Base-by-base conservation (phyloP, 345 rosid genomes). In the Arabidopsis arenosa region DNA sequence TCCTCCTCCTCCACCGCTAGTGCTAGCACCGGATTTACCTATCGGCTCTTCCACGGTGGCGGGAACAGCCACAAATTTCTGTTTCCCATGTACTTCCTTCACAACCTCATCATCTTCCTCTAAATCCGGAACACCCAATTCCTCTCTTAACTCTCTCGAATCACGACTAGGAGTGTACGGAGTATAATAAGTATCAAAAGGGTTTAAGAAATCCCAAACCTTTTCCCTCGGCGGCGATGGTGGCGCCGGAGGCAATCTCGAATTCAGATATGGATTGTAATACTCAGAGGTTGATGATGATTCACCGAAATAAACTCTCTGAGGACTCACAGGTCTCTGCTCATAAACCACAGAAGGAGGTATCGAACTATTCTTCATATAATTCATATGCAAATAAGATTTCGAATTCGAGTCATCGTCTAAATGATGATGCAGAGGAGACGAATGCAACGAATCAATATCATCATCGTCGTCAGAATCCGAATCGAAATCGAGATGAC, bases 51-150 rank as follows among this genome's bases (percentile, higher is more conserved):
- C 84, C 41, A 36, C 61, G n/a, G n/a, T n/a, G n/a, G n/a, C n/a
- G n/a, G n/a, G n/a, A n/a, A n/a, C 81, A 7, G 81, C 66, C 9
- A 85, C 69, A 37, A 82, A 78, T 69, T 84, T 88, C 73, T 80
- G 80, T 51, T 76, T 82, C 56, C 81, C 89, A 6, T 83, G 82
- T 21, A 92, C 91, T 82, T 92, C 83, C 80, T 89, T 90, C 13
- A 92, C 91, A 18, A 84, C 88, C 78, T 90, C 96, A 62, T 84
- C 86, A 53, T 84, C 91, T 1, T 92, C 92, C 74, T 95, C 99
- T 86, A 95, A 85, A 80, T 95, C 97, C 61, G 97, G 99, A 53
- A 95, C 87, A 53, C 91, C 97, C 39, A 92, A 97, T 83, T 85
- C 93, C 57, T 95, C 96, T 65, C 99, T 86, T 43, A 92, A 32